A percentile compares a stretch with the other conserved stretches of the same genome.
These are phyloP conservation scores for Microdochium nivale DNA, from an alignment of 2,329 filamentous ascomycete genomes.

Conservation along the genomic window DNA sequence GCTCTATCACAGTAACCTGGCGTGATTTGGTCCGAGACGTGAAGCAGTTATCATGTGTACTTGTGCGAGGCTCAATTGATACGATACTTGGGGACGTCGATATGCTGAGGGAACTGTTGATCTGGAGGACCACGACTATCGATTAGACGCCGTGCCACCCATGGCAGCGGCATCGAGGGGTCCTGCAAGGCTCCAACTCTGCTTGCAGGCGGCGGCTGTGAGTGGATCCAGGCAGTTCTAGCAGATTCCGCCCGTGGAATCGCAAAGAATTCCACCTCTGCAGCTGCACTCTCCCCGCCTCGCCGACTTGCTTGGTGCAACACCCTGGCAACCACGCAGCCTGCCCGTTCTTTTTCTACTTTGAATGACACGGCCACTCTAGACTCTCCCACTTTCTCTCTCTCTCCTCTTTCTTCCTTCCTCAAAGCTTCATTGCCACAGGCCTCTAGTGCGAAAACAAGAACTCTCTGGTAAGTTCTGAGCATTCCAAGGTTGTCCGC, in stretches of 20 bases:
- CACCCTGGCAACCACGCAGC: neutral
- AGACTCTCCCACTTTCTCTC: neutral
- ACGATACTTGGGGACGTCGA: no score
- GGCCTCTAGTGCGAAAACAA: neutral
- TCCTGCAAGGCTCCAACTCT: neutral
- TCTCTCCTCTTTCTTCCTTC: neutral
- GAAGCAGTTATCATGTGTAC: no score
- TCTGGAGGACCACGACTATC: no score
- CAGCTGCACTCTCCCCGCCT: neutral
- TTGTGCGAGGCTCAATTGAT: no score
- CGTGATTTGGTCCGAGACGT: no score
- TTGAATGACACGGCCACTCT: neutral
- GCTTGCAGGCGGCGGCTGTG: no score
- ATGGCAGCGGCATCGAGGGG: neutral
- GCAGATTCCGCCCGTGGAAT: neutral
- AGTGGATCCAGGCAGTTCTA: neutral
- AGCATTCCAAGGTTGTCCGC: no score
- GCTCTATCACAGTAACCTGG: no score
- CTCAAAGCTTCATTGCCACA: neutral
- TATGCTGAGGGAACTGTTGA: no score
- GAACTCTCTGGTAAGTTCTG: neutral
- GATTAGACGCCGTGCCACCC: neutral
- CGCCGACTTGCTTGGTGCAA: neutral
- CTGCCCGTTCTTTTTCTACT: neutral
- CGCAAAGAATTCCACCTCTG: neutral